Percentiles rank a stretch among this genome's conserved stretches.
These are phyloP conservation scores for Chlamydomonas sp. DNA, from an alignment of 139 green algal genomes.

Conservation along the genomic window DNA sequence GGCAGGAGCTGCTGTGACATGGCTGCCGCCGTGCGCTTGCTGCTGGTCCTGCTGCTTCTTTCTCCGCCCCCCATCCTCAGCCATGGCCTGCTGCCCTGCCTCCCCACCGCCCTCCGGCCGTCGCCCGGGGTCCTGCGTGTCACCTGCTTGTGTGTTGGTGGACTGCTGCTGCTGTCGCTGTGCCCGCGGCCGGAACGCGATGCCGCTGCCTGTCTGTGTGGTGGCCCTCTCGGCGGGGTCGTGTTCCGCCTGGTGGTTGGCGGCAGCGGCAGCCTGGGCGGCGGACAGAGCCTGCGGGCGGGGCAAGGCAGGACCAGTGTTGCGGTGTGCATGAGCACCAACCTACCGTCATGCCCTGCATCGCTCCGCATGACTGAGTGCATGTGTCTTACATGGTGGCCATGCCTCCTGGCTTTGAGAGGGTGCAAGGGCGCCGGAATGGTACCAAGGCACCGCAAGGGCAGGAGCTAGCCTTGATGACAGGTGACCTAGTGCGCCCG, in stretches of 20 bases:
- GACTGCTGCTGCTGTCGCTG: conserved; percentile 9
- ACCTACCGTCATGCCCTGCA: background rate
- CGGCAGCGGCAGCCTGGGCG: background rate
- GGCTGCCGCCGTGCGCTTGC: background rate
- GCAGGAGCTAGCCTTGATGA: too few relatives aligned
- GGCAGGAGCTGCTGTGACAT: background rate
- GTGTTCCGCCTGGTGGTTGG: background rate
- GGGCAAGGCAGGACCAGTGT: background rate
- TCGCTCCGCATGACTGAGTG: too few relatives aligned
- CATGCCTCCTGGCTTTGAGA: too few relatives aligned
- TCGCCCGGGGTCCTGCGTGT: background rate
- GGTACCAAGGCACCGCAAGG: too few relatives aligned
- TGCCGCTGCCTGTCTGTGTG: conserved; percentile 22
- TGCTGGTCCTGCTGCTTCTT: background rate
- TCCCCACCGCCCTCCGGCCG: background rate
- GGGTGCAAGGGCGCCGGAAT: too few relatives aligned
- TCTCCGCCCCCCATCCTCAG: background rate
- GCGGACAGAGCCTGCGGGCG: conserved; percentile 1
- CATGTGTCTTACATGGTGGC: too few relatives aligned
- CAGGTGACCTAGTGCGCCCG: too few relatives aligned
- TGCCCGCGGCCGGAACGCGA: conserved; percentile 19
- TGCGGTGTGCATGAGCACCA: background rate
- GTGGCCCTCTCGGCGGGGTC: conserved; percentile 11
- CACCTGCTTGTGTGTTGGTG: background rate
- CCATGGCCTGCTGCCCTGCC: background rate